Percentiles rank a stretch among this genome's conserved stretches.
phyloP scores from a whole-genome alignment of 2,329 filamentous ascomycete species.

The Fusarium nematophilum region DNA sequence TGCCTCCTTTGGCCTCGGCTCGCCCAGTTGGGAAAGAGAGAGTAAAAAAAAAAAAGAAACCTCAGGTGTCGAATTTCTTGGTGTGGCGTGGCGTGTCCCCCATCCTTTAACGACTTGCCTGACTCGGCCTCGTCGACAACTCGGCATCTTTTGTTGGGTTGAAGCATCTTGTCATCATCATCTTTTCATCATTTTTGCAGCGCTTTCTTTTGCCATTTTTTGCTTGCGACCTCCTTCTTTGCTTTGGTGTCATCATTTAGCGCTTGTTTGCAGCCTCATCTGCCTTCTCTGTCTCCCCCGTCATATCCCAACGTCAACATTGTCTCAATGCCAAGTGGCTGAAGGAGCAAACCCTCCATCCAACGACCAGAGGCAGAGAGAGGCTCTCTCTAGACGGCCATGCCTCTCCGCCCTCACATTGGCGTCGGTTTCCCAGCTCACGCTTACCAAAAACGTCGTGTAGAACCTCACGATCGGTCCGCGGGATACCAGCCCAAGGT shows the following conservation, averaged over 20 bases:
- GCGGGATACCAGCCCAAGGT: constrained; percentile 79
- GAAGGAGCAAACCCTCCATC: neutral
- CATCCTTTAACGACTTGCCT: constrained; percentile 16
- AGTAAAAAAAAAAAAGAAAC: constrained; percentile 12
- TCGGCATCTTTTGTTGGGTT: constrained; percentile 4
- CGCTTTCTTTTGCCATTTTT: neutral
- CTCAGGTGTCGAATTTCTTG: constrained; percentile 33
- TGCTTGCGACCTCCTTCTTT: neutral
- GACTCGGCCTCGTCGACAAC: constrained; percentile 23
- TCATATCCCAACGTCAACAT: no score
- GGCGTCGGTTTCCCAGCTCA: constrained; percentile 43
- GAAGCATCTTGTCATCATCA: constrained; percentile 22
- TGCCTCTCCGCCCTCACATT: constrained; percentile 51
- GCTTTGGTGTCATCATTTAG: neutral
- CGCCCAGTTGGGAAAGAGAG: constrained; percentile 18
- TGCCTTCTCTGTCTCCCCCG: constrained; percentile 4
- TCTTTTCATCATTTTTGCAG: neutral
- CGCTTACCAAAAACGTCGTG: constrained; percentile 48
- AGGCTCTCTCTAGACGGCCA: constrained; percentile 29
- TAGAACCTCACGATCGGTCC: constrained; percentile 66
- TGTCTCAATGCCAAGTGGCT: constrained; percentile 39
- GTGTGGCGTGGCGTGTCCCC: constrained; percentile 8
- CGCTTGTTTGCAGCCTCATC: constrained; percentile 10
- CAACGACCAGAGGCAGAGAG: neutral
- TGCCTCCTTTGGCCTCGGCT: constrained; percentile 8